Base-by-base conservation (phyloP, 2,329 filamentous ascomycete species). In the Tothia fuscella region DNA sequence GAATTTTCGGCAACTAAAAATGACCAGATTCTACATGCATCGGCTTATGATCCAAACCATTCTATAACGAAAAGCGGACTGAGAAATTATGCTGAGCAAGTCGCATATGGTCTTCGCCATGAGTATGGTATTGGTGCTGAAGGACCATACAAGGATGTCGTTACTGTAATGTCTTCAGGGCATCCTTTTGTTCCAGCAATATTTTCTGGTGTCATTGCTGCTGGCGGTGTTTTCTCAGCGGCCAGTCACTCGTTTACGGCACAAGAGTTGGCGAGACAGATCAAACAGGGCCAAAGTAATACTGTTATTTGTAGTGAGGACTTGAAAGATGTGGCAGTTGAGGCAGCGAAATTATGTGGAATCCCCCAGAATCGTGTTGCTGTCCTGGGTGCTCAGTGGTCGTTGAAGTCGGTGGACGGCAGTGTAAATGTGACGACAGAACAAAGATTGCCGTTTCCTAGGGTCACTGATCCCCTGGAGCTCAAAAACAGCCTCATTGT, bases 191-290 rank as follows among this genome's bases (percentile, higher is more conserved):
- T 77, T 0, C 66, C 72, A 0, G 60, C 67, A 9, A 48, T 74
- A 2, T 72, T 74, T 49, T 78, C 65, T 48, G 70, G 67, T 6
- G 66, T 76, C 42, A 62, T 80, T 38, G 74, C 71, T 3, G 72
- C 74, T 2, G 74, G 70, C 1, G 76, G 73, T 16, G 66, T 79
- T 2, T 42, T 25, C 20, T 42, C 31, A 7, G 16, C 28, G 12
- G 31, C 40, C 6, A 37, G 71, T 71, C 0, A 71, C 65, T 38
- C 62, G 70, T 0, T 62, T 65, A 0, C 67, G 63, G 7, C 74
- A 72, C 0, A 57, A 64, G 75, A 79, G 21, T 53, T 78, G 7
- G 63, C 65, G 3, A 61, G 68, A 22, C 68, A 69, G 47, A 57
- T 71, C 12, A 56, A 55, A 13, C 57, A 64, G 17, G 66, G 63